Base-by-base conservation (phyloP, 1,139 yeast species). In the Neolecta irregularis region DNA sequence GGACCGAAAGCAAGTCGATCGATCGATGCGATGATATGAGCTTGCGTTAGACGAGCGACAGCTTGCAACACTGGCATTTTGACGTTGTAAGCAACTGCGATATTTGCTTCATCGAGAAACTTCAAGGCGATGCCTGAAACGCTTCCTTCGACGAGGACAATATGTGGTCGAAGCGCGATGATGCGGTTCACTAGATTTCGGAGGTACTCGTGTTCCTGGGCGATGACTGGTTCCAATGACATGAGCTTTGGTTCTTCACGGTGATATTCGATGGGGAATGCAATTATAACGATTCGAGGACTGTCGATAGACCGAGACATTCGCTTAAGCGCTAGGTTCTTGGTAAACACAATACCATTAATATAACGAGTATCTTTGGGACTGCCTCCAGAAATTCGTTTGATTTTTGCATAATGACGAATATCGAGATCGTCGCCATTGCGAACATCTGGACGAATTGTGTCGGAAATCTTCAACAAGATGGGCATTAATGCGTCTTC, bases 231-330 rank as follows among this genome's bases (percentile, higher is more conserved):
- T 39, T 81, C 75, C 41, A 88, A 60, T 50, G 92, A 77, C 53
- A 83, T 72, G 41, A 83, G 78, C 34, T 65, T 70, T 30, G 39
- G 36, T 25, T 70, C 77, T 38, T 76, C 88, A 42, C 77, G 72
- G 44, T 74, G 65, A 47, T 83, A 88, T 51, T 85, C 96, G 19
- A 91, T 61, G 0, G 96, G 94, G 48, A 91, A 88, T 64, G 83
- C 76, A 7, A 91, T 65, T 22, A 91, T 61, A 38, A 91, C 72
- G 30, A 91, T 76, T 39, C 74, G 67, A 0, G 99, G 96, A 34
- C 68, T 65, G 1, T 53, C 49, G 5, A 91, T 62, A 7, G 53
- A 51, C 3, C 70, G 56, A 0, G 81, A 69, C 98, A 91, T 91
- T 2, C 67, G 56, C 49, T 75, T 80, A 30, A 79, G 62, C n/a